These are phyloP conservation scores for Aureobasidium mangrovei DNA, from an alignment of 2,329 filamentous ascomycete species.

Conservation along the genomic window DNA sequence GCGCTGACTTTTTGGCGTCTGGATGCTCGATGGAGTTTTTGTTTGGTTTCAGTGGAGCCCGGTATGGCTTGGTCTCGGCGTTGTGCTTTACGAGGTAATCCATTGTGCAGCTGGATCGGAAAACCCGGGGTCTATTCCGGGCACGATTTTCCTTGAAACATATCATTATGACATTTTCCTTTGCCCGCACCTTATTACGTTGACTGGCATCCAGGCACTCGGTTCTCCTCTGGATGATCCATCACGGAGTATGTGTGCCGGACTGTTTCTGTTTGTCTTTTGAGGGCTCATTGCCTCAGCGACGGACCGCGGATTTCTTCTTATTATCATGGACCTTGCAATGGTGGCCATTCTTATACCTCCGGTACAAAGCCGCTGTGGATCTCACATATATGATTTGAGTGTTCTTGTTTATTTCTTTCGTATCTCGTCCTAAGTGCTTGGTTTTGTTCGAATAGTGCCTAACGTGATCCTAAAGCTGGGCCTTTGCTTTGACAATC, in stretches of 20 bases:
- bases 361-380: too few relatives aligned
- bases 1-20: not conserved
- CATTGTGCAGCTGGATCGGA: not conserved
- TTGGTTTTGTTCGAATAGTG: not conserved
- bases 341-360: not conserved
- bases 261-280: not conserved
- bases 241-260: not conserved
- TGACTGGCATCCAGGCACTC: not conserved
- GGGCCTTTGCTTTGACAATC: slow-evolving; percentile 30
- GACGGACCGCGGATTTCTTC: not conserved
- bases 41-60: not conserved
- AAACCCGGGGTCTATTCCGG: not conserved
- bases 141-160: slow-evolving; percentile 2
- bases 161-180: not conserved
- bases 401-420: too few relatives aligned
- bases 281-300: not conserved
- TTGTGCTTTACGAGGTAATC: slow-evolving; percentile 10
- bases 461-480: slow-evolving; percentile 19
- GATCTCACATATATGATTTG: too few relatives aligned
- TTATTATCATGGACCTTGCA: not conserved
- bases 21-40: not conserved
- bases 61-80: slow-evolving; percentile 3
- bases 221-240: not conserved
- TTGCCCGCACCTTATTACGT: not conserved
- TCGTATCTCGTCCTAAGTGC: too few relatives aligned